Base-by-base conservation (phyloP, 2,329 filamentous ascomycete species). In the Hawksworthiomyces lignivorus region DNA sequence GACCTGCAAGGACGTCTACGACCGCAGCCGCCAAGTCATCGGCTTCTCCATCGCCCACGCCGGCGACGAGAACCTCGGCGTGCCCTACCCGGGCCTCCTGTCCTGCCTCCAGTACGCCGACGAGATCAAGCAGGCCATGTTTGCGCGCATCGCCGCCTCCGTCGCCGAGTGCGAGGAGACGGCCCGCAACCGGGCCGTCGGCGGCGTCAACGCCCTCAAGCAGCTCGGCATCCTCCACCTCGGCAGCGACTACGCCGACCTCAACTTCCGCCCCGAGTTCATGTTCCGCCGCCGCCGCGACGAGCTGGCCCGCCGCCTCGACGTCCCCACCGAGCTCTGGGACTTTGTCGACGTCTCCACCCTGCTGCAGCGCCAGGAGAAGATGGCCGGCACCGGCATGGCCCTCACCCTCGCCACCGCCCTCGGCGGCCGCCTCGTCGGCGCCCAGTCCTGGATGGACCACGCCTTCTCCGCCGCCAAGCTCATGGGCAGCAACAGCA, bases 241-340 rank as follows among this genome's bases (percentile, higher is more conserved):
- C 6, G 90, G 90, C 9, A 80, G 92, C 53, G 84, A 90, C 53
- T 94, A 90, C 53, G 75, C 84, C 18, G 84, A 89, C 52, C 77
- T 96, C 34, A 86, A 80, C 51, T 96, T 98, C 78, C 80, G 84
- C 22, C 80, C 87, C 2, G 88, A 96, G 53, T 79, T 89, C 57
- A 97, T 98, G 92, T 98, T 97, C 70, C 81, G 80, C 46, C 80
- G 86, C 48, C 84, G 84, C 55, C 77, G 81, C 46, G 87, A 98
- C 59, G 77, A 80, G 2, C 68, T 95, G 30, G 88, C 87, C 6
- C 80, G 87, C 49, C 82, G 94, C 56, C 81, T 97, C 14, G 80
- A 96, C 47, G 80, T 95, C 17, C 80, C 92, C 41, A 85, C 92
- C 4, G 89, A 98, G 56, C 54, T 95, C 1, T 84, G 75, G 75